Evolutionary conservation across 768 basidiomycete genomes (phyloP), one percentile per base, ranked within the genome.

Genomic region (Russula sp.): DNA sequence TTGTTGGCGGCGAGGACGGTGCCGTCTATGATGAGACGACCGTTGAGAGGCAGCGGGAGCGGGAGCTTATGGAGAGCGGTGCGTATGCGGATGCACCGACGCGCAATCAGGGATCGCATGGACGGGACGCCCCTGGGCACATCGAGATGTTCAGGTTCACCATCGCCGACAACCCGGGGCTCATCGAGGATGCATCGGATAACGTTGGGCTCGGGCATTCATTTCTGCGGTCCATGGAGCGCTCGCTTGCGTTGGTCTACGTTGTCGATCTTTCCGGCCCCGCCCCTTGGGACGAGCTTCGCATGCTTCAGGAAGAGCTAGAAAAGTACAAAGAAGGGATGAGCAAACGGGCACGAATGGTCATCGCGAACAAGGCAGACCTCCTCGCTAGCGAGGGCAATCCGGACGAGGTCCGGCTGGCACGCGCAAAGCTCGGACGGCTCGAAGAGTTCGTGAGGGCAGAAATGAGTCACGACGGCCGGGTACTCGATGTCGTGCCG

Each of bases 361-460:
- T 99, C 45, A 78, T 98, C 18, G 90, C 92, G 32, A 99, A 98
- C 78, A 99, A 99, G 74, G 97, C 94, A 0, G 97, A 99, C 75
- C 72, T 91, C 37, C 80, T 96, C 3, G 89, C 78, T 2, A 79
- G 75, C 0, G 70, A 65, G 0, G 74, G 72, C 37, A 71, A 66
- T 11, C 78, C 78, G 10, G 80, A 76, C 11, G 78, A 80, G 34
- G 73, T 74, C n/a, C 74, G 71, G 16, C 79, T 79, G 6, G 87
- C 86, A 5, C 79, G 78, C 66, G 76, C 73, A 34, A 91, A 89
- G 71, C 76, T 90, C 54, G 68, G 59, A 37, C 76, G 68, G 39
- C 72, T 92, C 57, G 82, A 88, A 70, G 76, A 79, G 59, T 86
- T 79, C 59, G 87, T 88, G 0, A 71, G 72, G 65, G 69, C 68